phyloP scores from a whole-genome alignment of 1,284 basidiomycete genomes.

The Heterobasidion irregulare region DNA sequence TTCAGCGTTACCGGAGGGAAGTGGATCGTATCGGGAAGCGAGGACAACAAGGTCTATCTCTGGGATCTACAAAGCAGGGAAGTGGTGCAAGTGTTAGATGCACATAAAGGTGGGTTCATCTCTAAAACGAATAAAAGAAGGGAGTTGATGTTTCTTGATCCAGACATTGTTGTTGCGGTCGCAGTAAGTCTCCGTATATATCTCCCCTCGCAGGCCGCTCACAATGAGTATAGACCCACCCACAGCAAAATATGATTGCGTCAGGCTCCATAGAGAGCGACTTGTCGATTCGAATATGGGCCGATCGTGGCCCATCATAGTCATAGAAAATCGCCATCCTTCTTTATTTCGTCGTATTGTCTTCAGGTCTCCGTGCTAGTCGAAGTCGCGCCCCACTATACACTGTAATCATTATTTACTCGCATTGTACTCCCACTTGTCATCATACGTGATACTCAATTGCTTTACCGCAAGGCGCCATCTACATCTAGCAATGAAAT shows the following conservation, averaged over 20 bases:
- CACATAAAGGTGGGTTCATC: conserved; percentile 50
- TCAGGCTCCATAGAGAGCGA: conserved; percentile 80
- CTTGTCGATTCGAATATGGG: conserved; percentile 73
- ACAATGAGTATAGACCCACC: conserved; percentile 53
- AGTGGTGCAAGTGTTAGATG: conserved; percentile 72
- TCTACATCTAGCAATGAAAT: too few species aligned
- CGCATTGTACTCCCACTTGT: too few species aligned
- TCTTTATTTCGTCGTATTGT: neutral
- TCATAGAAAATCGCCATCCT: neutral
- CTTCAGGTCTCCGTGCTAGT: neutral
- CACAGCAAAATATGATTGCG: conserved; percentile 76
- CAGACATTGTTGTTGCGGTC: conserved; percentile 71
- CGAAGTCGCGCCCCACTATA: too few species aligned
- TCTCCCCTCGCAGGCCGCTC: neutral
- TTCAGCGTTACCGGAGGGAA: conserved; percentile 80
- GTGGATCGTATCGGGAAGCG: conserved; percentile 88
- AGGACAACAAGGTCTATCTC: conserved; percentile 83
- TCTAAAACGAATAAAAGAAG: neutral
- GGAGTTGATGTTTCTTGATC: neutral
- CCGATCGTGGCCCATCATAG: conserved; percentile 33
- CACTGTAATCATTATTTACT: too few species aligned
- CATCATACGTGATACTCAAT: too few species aligned
- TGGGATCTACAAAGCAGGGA: conserved; percentile 90
- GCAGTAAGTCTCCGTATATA: conserved; percentile 34
- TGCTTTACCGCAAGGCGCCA: too few species aligned